A percentile compares a stretch with the other conserved stretches of the same genome.
These are phyloP conservation scores for Jackrogersella minutella DNA, from an alignment of 495 filamentous ascomycete genomes.

Conservation along the genomic window DNA sequence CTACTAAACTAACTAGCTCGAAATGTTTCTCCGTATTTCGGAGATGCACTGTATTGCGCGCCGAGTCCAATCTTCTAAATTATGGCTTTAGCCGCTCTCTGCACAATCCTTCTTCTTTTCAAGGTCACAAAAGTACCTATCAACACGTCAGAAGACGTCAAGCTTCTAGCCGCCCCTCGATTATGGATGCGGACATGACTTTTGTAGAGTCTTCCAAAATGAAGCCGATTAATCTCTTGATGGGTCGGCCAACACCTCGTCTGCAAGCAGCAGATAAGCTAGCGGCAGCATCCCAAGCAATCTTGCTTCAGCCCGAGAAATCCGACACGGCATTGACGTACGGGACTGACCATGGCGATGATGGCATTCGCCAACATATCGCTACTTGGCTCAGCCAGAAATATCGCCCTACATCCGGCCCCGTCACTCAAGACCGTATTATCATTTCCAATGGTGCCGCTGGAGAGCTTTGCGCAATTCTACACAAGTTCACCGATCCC, in stretches of 20 bases:
- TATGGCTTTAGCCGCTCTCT: background rate
- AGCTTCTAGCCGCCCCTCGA: background rate
- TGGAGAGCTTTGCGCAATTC: constrained; percentile 70
- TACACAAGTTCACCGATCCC: constrained; percentile 77
- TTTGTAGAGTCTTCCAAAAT: background rate
- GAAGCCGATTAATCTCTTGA: constrained; percentile 62
- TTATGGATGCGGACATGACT: background rate
- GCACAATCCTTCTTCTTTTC: background rate
- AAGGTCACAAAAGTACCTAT: no score
- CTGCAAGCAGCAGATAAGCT: constrained; percentile 68
- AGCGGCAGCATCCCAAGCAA: constrained; percentile 57
- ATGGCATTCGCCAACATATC: constrained; percentile 64
- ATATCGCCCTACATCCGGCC: constrained; percentile 57
- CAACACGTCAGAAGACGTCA: background rate
- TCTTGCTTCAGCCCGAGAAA: constrained; percentile 62
- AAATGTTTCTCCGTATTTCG: background rate
- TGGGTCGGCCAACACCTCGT: constrained; percentile 69
- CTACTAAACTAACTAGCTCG: background rate
- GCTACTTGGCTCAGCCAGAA: constrained; percentile 70
- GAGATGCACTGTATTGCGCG: background rate
- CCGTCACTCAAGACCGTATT: constrained; percentile 62
- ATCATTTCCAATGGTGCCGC: constrained; percentile 76
- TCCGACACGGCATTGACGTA: constrained; percentile 66
- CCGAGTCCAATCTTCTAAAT: background rate
- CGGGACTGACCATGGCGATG: constrained; percentile 75